Evolutionary conservation across 148 eudicot species (phyloP), one percentile per base, ranked within the genome.

Genomic region (Spergularia bocconei): DNA sequence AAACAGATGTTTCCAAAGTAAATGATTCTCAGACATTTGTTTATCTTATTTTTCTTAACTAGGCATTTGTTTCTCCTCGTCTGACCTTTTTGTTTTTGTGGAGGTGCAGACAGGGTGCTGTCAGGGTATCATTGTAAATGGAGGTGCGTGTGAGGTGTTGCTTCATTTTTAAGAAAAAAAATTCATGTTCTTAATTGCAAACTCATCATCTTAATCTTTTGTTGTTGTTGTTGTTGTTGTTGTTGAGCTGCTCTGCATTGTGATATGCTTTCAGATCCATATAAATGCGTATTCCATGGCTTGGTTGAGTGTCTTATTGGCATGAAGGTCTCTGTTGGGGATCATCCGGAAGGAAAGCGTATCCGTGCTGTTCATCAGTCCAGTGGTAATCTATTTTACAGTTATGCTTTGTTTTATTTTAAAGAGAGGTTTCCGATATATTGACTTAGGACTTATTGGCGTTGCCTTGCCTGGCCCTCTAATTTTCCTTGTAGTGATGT

Each of bases 21-120:
- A 44, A 57, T 58, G 29, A 70, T 19, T 41, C 77, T 54, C 72
- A 61, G 77, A 65, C 51, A 69, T 39, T 47, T 71, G 56, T 63
- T 75, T 72, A 19, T 50, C 1, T 66, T 71, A 41, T 57, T 63
- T 50, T 75, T 33, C 29, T 64, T 71, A 52, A 23, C 69, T 13
- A 47, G 14, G 20, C 9, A 39, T 60, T 19, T 67, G 36, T 50
- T 36, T 33, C 36, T 71, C 25, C 8, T 54, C 50, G 17, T 48
- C 74, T 77, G 55, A 79, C 29, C 66, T 13, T 50, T 64, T 50
- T 63, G 7, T 55, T 25, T 17, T 23, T 78, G 54, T 73, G 54
- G n/a, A 69, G 33, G 3, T 87, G 73, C 88, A 91, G 98, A 86
- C 90, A 47, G 83, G 73, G n/a, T 90, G 94, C 82, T 87, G 90